These are phyloP conservation scores for Curvularia sp. DNA, from an alignment of 2,329 filamentous ascomycete species.

Conservation along the genomic window DNA sequence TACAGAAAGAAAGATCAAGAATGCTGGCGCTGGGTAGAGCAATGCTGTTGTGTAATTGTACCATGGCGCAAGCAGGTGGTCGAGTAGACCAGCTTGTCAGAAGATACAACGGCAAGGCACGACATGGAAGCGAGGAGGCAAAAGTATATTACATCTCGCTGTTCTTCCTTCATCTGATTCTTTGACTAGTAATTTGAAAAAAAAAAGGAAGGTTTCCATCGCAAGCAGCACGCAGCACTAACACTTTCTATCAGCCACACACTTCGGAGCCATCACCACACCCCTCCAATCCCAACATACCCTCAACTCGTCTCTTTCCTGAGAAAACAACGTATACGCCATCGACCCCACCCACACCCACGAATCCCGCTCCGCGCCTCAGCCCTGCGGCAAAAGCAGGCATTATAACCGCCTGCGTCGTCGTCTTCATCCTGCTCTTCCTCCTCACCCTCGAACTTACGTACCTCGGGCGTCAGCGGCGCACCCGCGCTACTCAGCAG, in stretches of 20 bases:
- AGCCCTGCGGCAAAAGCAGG: slow-evolving; percentile 15
- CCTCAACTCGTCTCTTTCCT: neutral
- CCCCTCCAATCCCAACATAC: neutral
- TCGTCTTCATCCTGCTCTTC: slow-evolving; percentile 15
- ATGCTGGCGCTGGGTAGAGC: neutral
- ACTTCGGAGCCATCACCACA: neutral
- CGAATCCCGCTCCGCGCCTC: slow-evolving; percentile 3
- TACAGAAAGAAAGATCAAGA: neutral
- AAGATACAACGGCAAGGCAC: neutral
- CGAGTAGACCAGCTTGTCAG: neutral
- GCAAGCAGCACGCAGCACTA: neutral
- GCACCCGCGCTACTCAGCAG: slow-evolving; percentile 15
- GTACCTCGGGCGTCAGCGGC: slow-evolving; percentile 29
- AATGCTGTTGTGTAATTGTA: neutral
- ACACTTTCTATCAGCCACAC: neutral
- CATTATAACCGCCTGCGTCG: slow-evolving; percentile 14
- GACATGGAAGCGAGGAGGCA: neutral
- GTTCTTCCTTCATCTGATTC: too few species aligned
- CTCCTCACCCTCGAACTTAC: slow-evolving; percentile 23
- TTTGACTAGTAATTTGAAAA: neutral
- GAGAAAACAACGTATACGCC: slow-evolving; percentile 2
- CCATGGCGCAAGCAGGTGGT: neutral
- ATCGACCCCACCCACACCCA: slow-evolving; percentile 3
- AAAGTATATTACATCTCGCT: neutral
- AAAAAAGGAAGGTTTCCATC: neutral